These are phyloP conservation scores for Lentinula sp. DNA, from an alignment of 768 basidiomycete species.

Conservation along the genomic window DNA sequence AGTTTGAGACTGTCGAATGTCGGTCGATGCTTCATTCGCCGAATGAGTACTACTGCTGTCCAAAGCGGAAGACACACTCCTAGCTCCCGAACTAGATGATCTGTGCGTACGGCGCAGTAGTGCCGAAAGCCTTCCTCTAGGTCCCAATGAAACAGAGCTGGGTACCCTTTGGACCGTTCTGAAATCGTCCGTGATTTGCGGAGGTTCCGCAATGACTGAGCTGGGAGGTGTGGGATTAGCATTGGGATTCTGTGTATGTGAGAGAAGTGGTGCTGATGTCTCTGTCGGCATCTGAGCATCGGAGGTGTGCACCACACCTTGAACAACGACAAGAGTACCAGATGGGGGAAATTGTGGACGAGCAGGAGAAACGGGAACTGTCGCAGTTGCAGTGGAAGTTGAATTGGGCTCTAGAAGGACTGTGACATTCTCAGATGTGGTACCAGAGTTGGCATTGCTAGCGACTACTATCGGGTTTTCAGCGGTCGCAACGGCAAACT, in stretches of 20 bases:
- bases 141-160: neutral
- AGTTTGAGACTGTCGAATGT: neutral
- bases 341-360: slow-evolving; percentile 21
- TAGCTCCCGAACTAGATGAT: slow-evolving; percentile 8
- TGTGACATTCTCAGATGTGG: neutral
- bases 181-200: neutral
- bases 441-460: neutral
- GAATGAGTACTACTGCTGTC: slow-evolving; percentile 1
- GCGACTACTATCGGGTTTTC: neutral
- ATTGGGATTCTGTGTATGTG: neutral
- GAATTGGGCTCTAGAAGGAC: neutral
- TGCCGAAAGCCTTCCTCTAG: neutral
- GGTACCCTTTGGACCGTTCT: neutral
- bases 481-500: neutral
- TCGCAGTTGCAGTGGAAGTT: neutral
- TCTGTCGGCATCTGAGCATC: slow-evolving; percentile 41
- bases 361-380: neutral
- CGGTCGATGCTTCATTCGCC: slow-evolving; percentile 1
- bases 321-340: slow-evolving; percentile 76
- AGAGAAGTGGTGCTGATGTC: neutral
- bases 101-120: neutral
- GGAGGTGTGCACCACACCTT: slow-evolving; percentile 77
- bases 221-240: neutral
- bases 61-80: slow-evolving; percentile 13
- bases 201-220: neutral